Percentiles rank a stretch among this genome's conserved stretches.
These are phyloP conservation scores for Cochlearia excelsa DNA, from an alignment of 345 rosid genomes.

Conservation along the genomic window DNA sequence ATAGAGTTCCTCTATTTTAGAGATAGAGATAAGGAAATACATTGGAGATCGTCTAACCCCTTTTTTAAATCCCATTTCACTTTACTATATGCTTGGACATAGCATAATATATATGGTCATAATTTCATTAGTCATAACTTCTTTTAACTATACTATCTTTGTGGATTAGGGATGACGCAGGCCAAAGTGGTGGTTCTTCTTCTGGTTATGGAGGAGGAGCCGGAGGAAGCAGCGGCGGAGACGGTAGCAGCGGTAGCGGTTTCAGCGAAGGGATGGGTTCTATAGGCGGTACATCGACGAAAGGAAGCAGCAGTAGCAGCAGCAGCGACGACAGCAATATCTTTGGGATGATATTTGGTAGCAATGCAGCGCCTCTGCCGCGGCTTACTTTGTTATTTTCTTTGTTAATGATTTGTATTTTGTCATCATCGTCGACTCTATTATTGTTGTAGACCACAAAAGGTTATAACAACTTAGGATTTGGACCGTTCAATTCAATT, in stretches of 20 bases:
- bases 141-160: not conserved
- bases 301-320: slow-evolving; percentile 25
- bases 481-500: slow-evolving; percentile 29
- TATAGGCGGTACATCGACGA: slow-evolving; percentile 21
- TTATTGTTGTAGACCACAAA: slow-evolving; percentile 35
- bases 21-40: too few species aligned
- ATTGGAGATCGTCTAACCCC: too few species aligned
- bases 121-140: too few species aligned
- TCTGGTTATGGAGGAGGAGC: not conserved
- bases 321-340: slow-evolving; percentile 12
- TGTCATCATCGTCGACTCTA: slow-evolving; percentile 27
- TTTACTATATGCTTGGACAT: too few species aligned
- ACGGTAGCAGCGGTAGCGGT: not conserved
- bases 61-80: too few species aligned
- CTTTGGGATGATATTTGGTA: slow-evolving; percentile 37
- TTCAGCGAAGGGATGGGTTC: slow-evolving; percentile 9
- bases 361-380: slow-evolving; percentile 25
- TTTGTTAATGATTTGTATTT: slow-evolving; percentile 29
- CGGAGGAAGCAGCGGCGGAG: not conserved
- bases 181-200: slow-evolving; percentile 27
- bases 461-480: slow-evolving; percentile 27
- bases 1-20: too few species aligned
- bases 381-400: slow-evolving; percentile 24
- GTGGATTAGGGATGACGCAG: slow-evolving; percentile 32
- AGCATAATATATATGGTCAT: too few species aligned